Conservation (phyloP, 1,139 yeast genomes). For the Blastobotrys raffinosifermentans region DNA sequence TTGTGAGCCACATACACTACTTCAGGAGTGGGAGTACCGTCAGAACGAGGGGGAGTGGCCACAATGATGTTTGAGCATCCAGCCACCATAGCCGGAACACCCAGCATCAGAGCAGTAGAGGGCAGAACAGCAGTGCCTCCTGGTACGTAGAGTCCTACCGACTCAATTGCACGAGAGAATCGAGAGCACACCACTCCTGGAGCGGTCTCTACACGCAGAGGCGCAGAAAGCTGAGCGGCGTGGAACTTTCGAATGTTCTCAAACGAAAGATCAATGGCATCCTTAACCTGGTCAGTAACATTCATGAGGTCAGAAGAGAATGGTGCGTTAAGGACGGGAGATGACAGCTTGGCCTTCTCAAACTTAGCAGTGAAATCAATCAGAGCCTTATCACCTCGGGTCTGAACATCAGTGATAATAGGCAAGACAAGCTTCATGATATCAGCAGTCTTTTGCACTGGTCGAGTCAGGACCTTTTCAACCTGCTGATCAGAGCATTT, state of each 20-base stretch:
- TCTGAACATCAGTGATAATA: slow-evolving; percentile 70
- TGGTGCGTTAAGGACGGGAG: slow-evolving; percentile 83
- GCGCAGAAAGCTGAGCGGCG: slow-evolving; percentile 74
- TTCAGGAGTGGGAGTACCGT: slow-evolving; percentile 93
- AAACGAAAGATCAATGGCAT: slow-evolving; percentile 84
- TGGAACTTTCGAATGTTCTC: slow-evolving; percentile 88
- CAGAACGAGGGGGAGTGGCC: slow-evolving; percentile 96
- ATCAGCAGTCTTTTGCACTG: slow-evolving; percentile 84
- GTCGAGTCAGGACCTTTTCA: slow-evolving; percentile 66
- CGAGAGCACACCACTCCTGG: slow-evolving; percentile 94
- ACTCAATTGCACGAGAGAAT: slow-evolving; percentile 89
- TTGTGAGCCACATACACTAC: slow-evolving; percentile 96
- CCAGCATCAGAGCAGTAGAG: slow-evolving; percentile 95
- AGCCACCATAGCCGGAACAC: slow-evolving; percentile 98
- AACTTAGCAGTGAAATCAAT: slow-evolving; percentile 83
- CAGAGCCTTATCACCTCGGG: slow-evolving; percentile 78
- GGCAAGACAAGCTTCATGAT: slow-evolving; percentile 91
- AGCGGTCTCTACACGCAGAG: slow-evolving; percentile 78
- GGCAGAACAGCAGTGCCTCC: slow-evolving; percentile 99
- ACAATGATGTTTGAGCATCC: slow-evolving; percentile 90
- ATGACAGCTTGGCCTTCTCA: slow-evolving; percentile 66
- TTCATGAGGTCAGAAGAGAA: slow-evolving; percentile 73
- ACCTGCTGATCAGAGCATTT: slow-evolving; percentile 43
- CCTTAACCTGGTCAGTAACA: slow-evolving; percentile 68
- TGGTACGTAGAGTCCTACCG: slow-evolving; percentile 92